These are phyloP conservation scores for Spizellomyces punctatus DNA, from an alignment of 192 early-diverging fungal genomes.

Conservation along the genomic window DNA sequence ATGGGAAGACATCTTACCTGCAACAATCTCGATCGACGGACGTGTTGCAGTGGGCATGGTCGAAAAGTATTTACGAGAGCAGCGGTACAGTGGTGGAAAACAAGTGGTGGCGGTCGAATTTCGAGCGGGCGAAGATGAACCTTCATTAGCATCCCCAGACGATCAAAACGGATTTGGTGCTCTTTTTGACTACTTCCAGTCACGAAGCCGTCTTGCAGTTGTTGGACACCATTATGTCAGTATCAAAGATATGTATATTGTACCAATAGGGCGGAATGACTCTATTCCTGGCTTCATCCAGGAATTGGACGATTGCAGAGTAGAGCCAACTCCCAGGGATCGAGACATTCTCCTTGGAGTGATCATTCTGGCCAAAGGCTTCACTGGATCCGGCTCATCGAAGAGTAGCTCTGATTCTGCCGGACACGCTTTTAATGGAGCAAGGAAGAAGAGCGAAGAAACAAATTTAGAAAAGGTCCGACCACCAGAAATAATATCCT, in stretches of 20 bases:
- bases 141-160: neutral
- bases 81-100: constrained; percentile 52
- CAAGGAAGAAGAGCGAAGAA: neutral
- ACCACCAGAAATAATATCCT: neutral
- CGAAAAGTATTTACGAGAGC: constrained; percentile 60
- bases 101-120: constrained; percentile 68
- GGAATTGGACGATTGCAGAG: constrained; percentile 43
- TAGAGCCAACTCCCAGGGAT: constrained; percentile 24
- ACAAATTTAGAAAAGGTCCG: neutral
- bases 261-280: constrained; percentile 59
- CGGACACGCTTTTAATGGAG: neutral
- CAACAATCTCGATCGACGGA: constrained; percentile 64
- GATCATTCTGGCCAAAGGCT: constrained; percentile 58
- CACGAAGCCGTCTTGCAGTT: constrained; percentile 64
- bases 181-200: constrained; percentile 66
- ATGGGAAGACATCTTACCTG: constrained; percentile 65
- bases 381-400: constrained; percentile 3
- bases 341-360: constrained; percentile 62
- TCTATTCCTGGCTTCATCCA: constrained; percentile 59
- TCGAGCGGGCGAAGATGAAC: constrained; percentile 32
- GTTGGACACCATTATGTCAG: constrained; percentile 63
- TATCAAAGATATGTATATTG: constrained; percentile 78
- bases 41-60: constrained; percentile 57
- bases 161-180: constrained; percentile 2
- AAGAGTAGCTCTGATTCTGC: neutral